These are phyloP conservation scores for Syncephalastrum racemosum DNA, from an alignment of 371 early-diverging fungal species.

Conservation along the genomic window DNA sequence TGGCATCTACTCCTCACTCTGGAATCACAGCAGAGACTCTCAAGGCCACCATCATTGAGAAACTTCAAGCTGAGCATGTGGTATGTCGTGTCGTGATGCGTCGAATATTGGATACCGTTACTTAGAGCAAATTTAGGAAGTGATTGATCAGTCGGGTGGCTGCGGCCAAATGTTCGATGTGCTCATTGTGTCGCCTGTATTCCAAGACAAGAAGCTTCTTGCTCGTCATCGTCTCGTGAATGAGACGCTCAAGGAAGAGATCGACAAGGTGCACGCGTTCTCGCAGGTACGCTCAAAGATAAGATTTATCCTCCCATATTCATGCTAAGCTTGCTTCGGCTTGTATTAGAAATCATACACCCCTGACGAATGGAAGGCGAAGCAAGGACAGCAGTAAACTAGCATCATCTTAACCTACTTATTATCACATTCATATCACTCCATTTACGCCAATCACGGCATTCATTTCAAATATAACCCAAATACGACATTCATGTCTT, in stretches of 20 bases:
- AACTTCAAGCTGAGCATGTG: conserved; percentile 60
- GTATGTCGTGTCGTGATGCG: conserved; percentile 36
- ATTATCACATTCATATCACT: too few species aligned
- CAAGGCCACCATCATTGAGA: conserved; percentile 47
- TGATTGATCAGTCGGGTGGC: conserved; percentile 63
- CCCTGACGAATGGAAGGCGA: conserved; percentile 67
- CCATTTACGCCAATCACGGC: too few species aligned
- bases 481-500: too few species aligned
- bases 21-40: conserved; percentile 56
- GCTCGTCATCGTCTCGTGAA: conserved; percentile 81
- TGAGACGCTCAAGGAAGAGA: conserved; percentile 73
- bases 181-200: conserved; percentile 67
- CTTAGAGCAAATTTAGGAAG: conserved; percentile 5
- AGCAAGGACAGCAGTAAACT: conserved; percentile 22
- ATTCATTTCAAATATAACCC: too few species aligned
- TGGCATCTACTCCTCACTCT: conserved; percentile 29
- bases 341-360: conserved; percentile 67
- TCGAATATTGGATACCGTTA: not conserved
- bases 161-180: conserved; percentile 85
- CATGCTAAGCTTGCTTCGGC: not conserved
- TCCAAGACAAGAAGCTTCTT: conserved; percentile 70
- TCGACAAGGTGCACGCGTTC: conserved; percentile 79
- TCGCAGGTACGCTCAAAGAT: conserved; percentile 64
- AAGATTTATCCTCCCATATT: not conserved
- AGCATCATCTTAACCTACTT: too few species aligned